Evolutionary conservation across 192 early-diverging fungal genomes (phyloP), one percentile per base, ranked within the genome.

Genomic region (Backusella tarrabulga): DNA sequence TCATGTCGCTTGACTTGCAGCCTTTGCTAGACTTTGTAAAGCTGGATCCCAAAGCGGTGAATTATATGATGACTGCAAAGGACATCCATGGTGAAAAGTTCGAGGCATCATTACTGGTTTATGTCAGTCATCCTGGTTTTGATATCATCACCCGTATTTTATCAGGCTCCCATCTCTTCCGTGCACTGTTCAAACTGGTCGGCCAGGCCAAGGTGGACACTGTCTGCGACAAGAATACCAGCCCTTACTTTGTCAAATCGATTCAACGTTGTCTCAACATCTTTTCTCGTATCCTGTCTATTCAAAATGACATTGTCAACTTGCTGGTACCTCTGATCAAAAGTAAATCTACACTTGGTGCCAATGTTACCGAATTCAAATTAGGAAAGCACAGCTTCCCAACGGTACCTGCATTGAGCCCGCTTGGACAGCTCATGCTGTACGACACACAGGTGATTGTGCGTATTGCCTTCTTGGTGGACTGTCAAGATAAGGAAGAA

Each of bases 341-440:
- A 38, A 87, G 87, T 34, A 75, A 44, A 34, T 42, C 74, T 26
- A 29, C 56, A 7, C n/a, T 15, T 8, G 42, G 40, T 26, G 40
- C 41, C 5, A 17, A n/a, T 50, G 50, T 50, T 15, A 29, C 29
- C 8, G 40, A 72, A 19, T 72, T 34, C 8, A 72, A 14, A 72
- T 44, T 72, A 29, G 71, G 44, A 32, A n/a, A 72, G 34, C 29
- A 46, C 29, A 34, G 34, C 11, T 69, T 79, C 83, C 67, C 78
- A 5, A 26, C 79, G 5, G 71, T 90, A 0, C 84, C 87, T 5
- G 86, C 87, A 0, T 84, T 98, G 77, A 87, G 86, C 2, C 87
- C 92, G 26, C 82, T 98, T 35, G 96, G 98, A 75, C 88, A 94
- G 75, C 89, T 94, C 34, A 85, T 99, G 21, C 82, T 95, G 1